Evolutionary conservation across 148 eudicot species (phyloP).

Genomic region (Gaultheria prostrata): DNA sequence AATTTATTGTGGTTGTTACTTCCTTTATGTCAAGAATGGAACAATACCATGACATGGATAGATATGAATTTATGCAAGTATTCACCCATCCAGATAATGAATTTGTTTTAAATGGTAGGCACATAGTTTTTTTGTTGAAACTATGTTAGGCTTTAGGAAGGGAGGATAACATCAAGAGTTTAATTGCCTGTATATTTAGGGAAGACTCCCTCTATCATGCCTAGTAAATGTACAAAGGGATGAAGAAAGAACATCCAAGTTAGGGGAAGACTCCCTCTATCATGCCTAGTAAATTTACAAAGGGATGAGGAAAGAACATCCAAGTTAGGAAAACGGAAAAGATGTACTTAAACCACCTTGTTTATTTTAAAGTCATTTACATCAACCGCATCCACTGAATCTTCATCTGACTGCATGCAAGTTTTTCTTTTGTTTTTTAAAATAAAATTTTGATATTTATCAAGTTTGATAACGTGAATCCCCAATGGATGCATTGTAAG

Average conservation of each 20-base stretch:
- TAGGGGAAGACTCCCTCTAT: neutral
- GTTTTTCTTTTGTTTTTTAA: neutral
- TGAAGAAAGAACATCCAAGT: neutral
- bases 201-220: neutral
- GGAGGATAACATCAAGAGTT: neutral
- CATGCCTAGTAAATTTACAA: neutral
- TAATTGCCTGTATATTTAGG: neutral
- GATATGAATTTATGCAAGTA: neutral
- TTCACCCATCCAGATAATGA: neutral
- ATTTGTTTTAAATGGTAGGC: neutral
- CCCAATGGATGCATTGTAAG: neutral
- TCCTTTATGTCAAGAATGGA: constrained; percentile 5
- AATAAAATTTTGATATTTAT: neutral
- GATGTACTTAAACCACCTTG: neutral
- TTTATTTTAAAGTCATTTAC: neutral
- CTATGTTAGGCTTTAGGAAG: neutral
- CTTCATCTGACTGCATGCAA: neutral
- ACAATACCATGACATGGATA: neutral
- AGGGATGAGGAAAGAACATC: neutral
- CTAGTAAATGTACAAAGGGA: neutral
- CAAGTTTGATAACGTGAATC: neutral
- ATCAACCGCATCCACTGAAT: neutral
- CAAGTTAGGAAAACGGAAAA: neutral
- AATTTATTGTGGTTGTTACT: neutral
- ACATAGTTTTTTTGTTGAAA: constrained; percentile 3